These are phyloP conservation scores for Globisporangium spinosum DNA, from an alignment of 352 stramenopile species.

Conservation along the genomic window DNA sequence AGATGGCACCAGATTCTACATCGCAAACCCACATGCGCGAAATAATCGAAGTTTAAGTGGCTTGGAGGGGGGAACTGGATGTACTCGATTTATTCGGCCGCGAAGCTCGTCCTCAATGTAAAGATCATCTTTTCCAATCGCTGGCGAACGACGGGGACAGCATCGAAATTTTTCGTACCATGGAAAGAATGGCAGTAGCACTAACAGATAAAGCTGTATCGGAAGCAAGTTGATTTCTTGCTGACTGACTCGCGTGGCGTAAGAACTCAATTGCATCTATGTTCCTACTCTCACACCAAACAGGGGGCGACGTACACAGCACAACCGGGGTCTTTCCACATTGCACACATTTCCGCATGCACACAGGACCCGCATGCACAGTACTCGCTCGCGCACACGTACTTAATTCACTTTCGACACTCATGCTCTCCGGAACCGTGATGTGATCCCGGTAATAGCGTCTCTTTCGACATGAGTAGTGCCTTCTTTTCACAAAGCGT, in stretches of 20 bases:
- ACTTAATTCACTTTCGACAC: neutral
- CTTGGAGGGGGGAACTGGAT: neutral
- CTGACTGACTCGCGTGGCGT: neutral
- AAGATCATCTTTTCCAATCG: neutral
- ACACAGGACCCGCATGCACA: neutral
- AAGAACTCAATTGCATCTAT: neutral
- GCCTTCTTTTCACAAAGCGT: neutral
- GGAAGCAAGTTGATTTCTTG: neutral
- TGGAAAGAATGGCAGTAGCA: neutral
- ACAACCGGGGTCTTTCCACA: neutral
- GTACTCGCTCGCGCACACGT: neutral
- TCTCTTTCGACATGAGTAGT: neutral
- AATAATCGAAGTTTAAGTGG: constrained; percentile 5
- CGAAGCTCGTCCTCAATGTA: neutral
- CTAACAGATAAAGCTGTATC: neutral
- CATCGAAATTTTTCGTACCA: neutral
- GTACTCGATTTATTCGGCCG: neutral
- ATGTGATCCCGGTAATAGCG: neutral
- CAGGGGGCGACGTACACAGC: neutral
- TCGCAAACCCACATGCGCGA: neutral
- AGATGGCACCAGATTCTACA: constrained; percentile 1
- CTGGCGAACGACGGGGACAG: neutral
- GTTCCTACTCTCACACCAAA: neutral
- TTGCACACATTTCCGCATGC: neutral
- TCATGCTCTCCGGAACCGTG: neutral